phyloP scores from a whole-genome alignment of 352 stramenopile species.

The Phytopythium aichiense region DNA sequence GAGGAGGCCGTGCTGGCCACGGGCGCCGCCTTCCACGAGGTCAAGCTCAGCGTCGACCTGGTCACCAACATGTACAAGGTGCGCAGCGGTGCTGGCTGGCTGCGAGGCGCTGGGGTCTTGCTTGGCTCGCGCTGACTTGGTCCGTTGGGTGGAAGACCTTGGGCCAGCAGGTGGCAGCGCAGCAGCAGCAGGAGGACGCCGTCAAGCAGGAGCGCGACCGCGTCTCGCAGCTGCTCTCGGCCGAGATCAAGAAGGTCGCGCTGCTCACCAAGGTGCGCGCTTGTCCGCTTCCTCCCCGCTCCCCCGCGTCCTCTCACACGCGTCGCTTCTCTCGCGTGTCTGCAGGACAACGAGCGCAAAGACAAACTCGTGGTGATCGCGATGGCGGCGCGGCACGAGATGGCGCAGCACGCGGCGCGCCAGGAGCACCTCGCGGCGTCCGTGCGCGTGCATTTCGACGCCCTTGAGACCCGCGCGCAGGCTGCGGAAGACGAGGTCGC shows the following conservation, averaged over 20 bases:
- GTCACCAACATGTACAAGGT: conserved; percentile 89
- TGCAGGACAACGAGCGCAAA: conserved; percentile 58
- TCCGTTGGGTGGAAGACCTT: not conserved
- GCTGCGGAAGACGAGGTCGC: conserved; percentile 33
- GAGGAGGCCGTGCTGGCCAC: conserved; percentile 60
- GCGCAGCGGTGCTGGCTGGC: not conserved
- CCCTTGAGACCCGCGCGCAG: conserved; percentile 18
- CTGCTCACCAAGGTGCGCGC: conserved; percentile 46
- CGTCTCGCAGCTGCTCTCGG: conserved; percentile 40
- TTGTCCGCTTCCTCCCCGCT: not conserved
- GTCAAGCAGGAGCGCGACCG: conserved; percentile 58
- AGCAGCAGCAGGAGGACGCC: conserved; percentile 58
- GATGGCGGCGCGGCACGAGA: conserved; percentile 76
- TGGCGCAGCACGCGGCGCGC: conserved; percentile 48
- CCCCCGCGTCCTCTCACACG: not conserved
- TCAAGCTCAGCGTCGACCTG: conserved; percentile 80
- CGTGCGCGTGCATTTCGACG: conserved; percentile 20
- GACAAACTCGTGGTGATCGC: conserved; percentile 70
- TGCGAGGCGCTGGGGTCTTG: not conserved
- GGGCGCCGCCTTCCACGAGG: conserved; percentile 58
- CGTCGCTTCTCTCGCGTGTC: too few relatives aligned
- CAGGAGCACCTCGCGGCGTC: conserved; percentile 32
- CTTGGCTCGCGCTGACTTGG: not conserved
- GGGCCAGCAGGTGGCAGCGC: conserved; percentile 35
- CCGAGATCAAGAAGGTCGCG: conserved; percentile 78